Conservation (phyloP, 2,329 filamentous ascomycete genomes). For the Colletotrichum sp. region DNA sequence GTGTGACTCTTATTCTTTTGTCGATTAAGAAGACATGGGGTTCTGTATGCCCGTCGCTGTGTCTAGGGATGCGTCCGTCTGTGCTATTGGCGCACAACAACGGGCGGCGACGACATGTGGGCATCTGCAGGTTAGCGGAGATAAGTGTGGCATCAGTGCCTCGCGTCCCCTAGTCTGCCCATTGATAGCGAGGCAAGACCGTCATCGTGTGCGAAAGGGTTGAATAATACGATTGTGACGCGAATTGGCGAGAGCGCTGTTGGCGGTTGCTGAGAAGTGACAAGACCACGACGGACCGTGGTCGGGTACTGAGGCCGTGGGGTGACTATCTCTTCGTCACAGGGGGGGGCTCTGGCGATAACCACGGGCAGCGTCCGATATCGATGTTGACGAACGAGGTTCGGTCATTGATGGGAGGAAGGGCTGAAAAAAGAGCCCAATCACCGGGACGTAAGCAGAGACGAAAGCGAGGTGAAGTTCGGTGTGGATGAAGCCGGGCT, state of each 20-base stretch:
- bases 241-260: background rate
- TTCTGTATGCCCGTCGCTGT: background rate
- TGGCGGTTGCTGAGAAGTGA: background rate
- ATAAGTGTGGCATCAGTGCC: constrained; percentile 16
- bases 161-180: constrained; percentile 3
- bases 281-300: background rate
- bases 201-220: background rate
- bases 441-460: background rate
- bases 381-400: background rate
- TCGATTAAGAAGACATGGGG: constrained; percentile 1
- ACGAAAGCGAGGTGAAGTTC: background rate
- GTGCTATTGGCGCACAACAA: constrained; percentile 14
- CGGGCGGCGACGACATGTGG: constrained; percentile 14
- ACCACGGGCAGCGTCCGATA: background rate
- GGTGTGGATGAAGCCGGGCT: background rate
- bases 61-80: background rate
- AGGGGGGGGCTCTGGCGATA: background rate
- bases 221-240: constrained; percentile 8
- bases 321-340: background rate
- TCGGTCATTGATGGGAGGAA: background rate
- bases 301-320: background rate
- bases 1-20: constrained; percentile 14
- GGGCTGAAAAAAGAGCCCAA: background rate
- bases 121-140: constrained; percentile 17
- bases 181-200: constrained; percentile 14